A percentile compares a stretch with the other conserved stretches of the same genome.
These are phyloP conservation scores for Jatropha multifida DNA, from an alignment of 441 rosid species.

Conservation along the genomic window DNA sequence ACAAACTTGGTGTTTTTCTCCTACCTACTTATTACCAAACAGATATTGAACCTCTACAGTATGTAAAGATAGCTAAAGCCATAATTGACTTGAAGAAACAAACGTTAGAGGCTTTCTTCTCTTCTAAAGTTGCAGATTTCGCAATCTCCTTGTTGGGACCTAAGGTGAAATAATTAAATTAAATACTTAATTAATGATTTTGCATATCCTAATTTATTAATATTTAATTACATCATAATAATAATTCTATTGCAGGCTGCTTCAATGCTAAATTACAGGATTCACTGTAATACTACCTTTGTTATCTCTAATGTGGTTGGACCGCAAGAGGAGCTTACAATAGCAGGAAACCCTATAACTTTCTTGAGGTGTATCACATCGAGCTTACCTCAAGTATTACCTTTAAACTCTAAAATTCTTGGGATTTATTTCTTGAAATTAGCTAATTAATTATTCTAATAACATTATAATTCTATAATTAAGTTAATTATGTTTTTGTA, in stretches of 20 bases:
- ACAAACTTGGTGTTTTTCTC: constrained; percentile 24
- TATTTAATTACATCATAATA: no score
- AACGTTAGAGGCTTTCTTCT: constrained; percentile 45
- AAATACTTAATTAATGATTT: no score
- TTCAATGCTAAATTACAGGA: constrained; percentile 37
- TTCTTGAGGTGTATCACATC: constrained; percentile 37
- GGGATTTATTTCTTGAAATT: no score
- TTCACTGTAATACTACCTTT: constrained; percentile 49
- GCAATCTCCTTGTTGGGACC: constrained; percentile 41
- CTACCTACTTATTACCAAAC: constrained; percentile 6
- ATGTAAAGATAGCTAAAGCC: constrained; percentile 41
- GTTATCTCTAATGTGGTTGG: constrained; percentile 52
- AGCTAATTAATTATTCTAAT: no score
- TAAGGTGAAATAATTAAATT: constrained; percentile 28
- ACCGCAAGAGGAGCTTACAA: constrained; percentile 43
- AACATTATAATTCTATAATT: no score
- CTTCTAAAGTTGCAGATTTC: constrained; percentile 35
- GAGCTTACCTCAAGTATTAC: constrained; percentile 44
- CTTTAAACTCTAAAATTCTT: neutral
- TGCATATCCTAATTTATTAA: neutral
- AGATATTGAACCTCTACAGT: constrained; percentile 11
- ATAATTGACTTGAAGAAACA: constrained; percentile 50
- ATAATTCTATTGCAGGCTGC: constrained; percentile 33
- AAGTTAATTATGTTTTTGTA: neutral
- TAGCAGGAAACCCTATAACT: constrained; percentile 41